A percentile compares a stretch with the other conserved stretches of the same genome.
These are phyloP conservation scores for Panicum hallii DNA, from an alignment of 202 grass and related monocot genomes.

Conservation along the genomic window DNA sequence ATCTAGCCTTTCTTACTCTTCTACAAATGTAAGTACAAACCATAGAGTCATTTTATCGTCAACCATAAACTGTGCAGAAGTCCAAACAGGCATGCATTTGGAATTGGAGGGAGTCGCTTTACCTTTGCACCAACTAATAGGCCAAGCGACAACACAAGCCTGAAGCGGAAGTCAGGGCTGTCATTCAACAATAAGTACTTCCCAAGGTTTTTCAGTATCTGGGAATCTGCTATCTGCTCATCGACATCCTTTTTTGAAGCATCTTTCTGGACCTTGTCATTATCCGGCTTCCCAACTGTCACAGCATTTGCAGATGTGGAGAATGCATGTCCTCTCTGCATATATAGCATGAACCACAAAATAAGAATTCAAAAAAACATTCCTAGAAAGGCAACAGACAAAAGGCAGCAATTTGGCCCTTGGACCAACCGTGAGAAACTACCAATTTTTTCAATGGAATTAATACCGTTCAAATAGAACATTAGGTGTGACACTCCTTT, in stretches of 20 bases:
- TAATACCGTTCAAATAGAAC: not conserved
- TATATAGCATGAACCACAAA: conserved; percentile 47
- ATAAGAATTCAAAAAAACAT: conserved; percentile 20
- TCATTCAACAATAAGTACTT: conserved; percentile 91
- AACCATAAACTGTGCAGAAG: not conserved
- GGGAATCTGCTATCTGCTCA: conserved; percentile 78
- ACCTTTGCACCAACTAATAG: conserved; percentile 98
- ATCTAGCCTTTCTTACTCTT: conserved; percentile 11
- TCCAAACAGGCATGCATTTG: not conserved
- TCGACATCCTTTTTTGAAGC: conserved; percentile 64
- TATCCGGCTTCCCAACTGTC: conserved; percentile 50
- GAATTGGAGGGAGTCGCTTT: conserved; percentile 26
- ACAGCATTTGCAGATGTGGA: conserved; percentile 75
- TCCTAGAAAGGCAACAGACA: conserved; percentile 15
- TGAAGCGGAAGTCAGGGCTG: conserved; percentile 85
- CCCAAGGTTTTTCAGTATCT: conserved; percentile 78
- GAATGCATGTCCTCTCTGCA: conserved; percentile 71
- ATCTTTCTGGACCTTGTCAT: conserved; percentile 65
- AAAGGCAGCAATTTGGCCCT: not conserved
- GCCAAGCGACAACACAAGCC: conserved; percentile 74
- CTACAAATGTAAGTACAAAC: not conserved
- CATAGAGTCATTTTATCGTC: not conserved
- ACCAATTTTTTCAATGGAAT: conserved; percentile 5
- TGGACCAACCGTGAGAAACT: not conserved
- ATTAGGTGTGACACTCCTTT: not conserved